Conservation (phyloP, 1,284 basidiomycete genomes). For the Apiotrichum gamsii region DNA sequence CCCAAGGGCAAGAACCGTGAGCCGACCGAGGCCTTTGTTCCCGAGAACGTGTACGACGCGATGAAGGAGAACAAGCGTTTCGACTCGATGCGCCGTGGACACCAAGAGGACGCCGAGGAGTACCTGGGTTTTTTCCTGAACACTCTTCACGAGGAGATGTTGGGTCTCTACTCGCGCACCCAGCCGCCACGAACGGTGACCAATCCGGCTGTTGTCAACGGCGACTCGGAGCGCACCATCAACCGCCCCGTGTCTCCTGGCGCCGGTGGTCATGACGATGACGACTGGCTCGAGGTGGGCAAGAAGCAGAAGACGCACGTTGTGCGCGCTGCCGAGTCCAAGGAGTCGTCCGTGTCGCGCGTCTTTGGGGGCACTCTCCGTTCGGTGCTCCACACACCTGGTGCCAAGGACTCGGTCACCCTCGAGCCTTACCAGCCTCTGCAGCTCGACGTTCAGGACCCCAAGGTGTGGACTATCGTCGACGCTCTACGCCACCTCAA, state of each 20-base stretch:
- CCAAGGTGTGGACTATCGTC: constrained; percentile 68
- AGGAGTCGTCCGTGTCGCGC: constrained; percentile 79
- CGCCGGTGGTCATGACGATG: constrained; percentile 31
- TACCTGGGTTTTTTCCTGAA: constrained; percentile 97
- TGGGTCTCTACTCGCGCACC: constrained; percentile 54
- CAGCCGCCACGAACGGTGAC: constrained; percentile 23
- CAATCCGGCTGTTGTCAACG: constrained; percentile 16
- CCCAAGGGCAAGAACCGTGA: constrained; percentile 26
- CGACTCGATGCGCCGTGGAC: constrained; percentile 85
- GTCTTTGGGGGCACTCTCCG: constrained; percentile 93
- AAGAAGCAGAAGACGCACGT: constrained; percentile 79
- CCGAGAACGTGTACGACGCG: constrained; percentile 88
- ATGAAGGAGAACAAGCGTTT: constrained; percentile 92
- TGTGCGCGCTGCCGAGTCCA: constrained; percentile 70
- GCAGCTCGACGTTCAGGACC: constrained; percentile 81
- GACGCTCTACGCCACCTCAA: constrained; percentile 78
- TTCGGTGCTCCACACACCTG: constrained; percentile 74
- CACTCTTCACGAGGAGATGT: constrained; percentile 87
- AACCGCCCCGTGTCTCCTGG: constrained; percentile 42
- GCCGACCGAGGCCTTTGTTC: constrained; percentile 64
- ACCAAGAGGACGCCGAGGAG: constrained; percentile 98
- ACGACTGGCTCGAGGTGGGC: constrained; percentile 83
- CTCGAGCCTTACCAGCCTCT: constrained; percentile 90
- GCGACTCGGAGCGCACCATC: constrained; percentile 36
- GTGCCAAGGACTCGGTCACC: constrained; percentile 76